Evolutionary conservation across 371 early-diverging fungal genomes (phyloP).

Genomic region (Zancudomyces culisetae): DNA sequence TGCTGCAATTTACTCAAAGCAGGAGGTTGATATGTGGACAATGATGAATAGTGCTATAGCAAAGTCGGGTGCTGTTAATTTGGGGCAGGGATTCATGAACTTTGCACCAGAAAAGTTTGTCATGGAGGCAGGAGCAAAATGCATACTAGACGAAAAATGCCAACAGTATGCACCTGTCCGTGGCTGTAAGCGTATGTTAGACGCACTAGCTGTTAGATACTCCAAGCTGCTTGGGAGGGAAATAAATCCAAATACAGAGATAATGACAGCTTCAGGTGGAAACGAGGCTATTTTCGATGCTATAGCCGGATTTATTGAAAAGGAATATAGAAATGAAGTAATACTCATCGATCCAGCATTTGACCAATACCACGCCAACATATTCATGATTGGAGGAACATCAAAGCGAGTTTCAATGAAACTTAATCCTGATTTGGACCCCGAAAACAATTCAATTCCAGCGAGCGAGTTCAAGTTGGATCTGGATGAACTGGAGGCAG

Average conservation of each 20-base stretch:
- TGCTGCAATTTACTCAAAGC: no score
- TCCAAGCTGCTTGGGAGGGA: constrained; percentile 37
- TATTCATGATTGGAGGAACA: constrained; percentile 73
- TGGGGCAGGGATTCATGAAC: constrained; percentile 80
- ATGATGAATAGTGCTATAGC: constrained; percentile 74
- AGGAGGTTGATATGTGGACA: no score
- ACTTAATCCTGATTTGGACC: constrained; percentile 8
- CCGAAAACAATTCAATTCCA: constrained; percentile 28
- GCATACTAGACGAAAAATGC: constrained; percentile 35
- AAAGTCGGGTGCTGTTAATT: constrained; percentile 73
- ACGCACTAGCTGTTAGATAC: constrained; percentile 62
- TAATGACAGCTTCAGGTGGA: constrained; percentile 81
- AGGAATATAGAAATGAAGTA: constrained; percentile 68
- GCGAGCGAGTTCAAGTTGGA: constrained; percentile 68
- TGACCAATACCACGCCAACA: constrained; percentile 80
- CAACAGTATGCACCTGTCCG: constrained; percentile 73
- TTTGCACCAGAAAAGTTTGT: constrained; percentile 72
- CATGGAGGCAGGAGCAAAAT: constrained; percentile 53
- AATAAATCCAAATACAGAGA: constrained; percentile 60
- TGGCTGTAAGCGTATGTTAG: constrained; percentile 59
- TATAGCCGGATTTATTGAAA: constrained; percentile 15
- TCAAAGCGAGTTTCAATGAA: constrained; percentile 71
- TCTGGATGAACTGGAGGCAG: constrained; percentile 52
- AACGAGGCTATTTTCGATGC: constrained; percentile 43
- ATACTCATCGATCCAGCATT: constrained; percentile 87